These are phyloP conservation scores for Sanghuangporus baumii DNA, from an alignment of 1,284 basidiomycete genomes.

Conservation along the genomic window DNA sequence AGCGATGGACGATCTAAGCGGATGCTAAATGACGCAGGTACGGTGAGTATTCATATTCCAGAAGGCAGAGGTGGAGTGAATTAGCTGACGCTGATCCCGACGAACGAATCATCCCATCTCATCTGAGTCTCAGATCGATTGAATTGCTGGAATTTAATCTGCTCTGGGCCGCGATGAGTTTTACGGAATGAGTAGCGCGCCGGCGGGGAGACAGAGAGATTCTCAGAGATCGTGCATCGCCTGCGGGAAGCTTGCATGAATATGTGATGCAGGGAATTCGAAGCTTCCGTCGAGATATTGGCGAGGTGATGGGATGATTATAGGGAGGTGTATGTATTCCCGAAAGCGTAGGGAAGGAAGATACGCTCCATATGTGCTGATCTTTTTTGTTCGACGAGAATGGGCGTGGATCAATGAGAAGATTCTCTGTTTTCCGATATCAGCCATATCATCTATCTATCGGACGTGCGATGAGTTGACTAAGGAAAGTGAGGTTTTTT, in stretches of 20 bases:
- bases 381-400: neutral
- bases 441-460: neutral
- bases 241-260: neutral
- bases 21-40: neutral
- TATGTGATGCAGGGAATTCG: neutral
- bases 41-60: no score
- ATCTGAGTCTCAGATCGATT: neutral
- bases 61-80: no score
- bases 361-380: neutral
- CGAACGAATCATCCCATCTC: neutral
- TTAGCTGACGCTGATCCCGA: no score
- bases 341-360: neutral
- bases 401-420: neutral
- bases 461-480: neutral
- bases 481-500: neutral
- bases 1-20: no score
- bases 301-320: neutral
- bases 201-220: neutral
- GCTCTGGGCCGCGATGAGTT: neutral
- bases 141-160: neutral
- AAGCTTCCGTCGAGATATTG: neutral
- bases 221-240: neutral
- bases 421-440: neutral
- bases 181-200: neutral
- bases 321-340: neutral